phyloP scores from a whole-genome alignment of 2,329 filamentous ascomycete genomes.

The Phymatotrichopsis omnivora region DNA sequence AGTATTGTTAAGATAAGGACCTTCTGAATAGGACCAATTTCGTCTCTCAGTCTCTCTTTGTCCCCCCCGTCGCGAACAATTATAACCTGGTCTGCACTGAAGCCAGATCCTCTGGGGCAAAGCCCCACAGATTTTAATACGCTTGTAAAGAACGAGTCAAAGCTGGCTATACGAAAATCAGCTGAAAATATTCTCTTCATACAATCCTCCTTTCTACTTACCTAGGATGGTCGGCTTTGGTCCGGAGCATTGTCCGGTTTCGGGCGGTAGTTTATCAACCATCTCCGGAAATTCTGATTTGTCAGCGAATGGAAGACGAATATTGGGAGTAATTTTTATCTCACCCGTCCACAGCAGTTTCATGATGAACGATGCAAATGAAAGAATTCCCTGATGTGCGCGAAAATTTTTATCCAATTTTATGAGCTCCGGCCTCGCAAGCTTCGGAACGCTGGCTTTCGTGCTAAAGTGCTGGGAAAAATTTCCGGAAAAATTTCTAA shows the following conservation, averaged over 20 bases:
- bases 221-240: slow-evolving; percentile 19
- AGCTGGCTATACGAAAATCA: slow-evolving; percentile 10
- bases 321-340: no score
- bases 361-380: slow-evolving; percentile 30
- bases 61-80: slow-evolving; percentile 33
- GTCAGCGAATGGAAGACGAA: no score
- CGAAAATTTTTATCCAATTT: slow-evolving; percentile 33
- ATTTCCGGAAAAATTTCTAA: slow-evolving; percentile 29
- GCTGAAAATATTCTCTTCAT: not conserved
- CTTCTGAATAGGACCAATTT: slow-evolving; percentile 31
- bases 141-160: not conserved
- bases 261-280: slow-evolving; percentile 19
- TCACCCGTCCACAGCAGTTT: slow-evolving; percentile 12
- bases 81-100: slow-evolving; percentile 31
- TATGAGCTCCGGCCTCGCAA: no score
- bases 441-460: slow-evolving; percentile 27
- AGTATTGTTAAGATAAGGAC: slow-evolving; percentile 34
- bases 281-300: slow-evolving; percentile 17
- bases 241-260: slow-evolving; percentile 17
- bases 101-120: not conserved
- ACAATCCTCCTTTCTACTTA: not conserved
- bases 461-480: slow-evolving; percentile 21
- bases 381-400: slow-evolving; percentile 34
- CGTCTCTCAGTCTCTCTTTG: slow-evolving; percentile 27
- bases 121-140: not conserved